Conservation (phyloP, 2,329 filamentous ascomycete species). For the Aspergillus pseudonomiae region DNA sequence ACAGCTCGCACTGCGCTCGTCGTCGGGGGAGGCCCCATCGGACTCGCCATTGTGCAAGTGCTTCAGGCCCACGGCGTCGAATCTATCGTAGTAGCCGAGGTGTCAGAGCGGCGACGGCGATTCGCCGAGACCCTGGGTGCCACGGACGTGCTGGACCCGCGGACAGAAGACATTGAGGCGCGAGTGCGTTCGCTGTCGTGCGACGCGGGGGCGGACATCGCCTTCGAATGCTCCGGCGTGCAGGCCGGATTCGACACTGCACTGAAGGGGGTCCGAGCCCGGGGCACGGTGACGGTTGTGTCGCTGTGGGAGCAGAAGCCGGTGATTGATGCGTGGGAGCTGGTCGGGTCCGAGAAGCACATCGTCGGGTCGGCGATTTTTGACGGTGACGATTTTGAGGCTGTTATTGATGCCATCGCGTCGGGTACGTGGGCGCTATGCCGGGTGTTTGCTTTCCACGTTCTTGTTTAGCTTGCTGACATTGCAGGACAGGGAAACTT, state of each 20-base stretch:
- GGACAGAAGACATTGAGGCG: constrained; percentile 49
- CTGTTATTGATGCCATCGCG: constrained; percentile 56
- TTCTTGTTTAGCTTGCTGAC: neutral
- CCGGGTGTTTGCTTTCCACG: neutral
- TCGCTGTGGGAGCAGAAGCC: constrained; percentile 64
- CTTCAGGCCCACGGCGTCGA: constrained; percentile 56
- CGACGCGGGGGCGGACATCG: constrained; percentile 55
- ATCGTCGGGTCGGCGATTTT: constrained; percentile 54
- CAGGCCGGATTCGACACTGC: constrained; percentile 51
- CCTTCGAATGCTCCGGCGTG: constrained; percentile 67
- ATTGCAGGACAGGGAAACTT: constrained; percentile 46
- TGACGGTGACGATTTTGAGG: constrained; percentile 58
- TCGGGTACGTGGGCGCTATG: constrained; percentile 30
- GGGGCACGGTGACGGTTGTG: constrained; percentile 63
- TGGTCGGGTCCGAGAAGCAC: constrained; percentile 57
- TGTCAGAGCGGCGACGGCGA: constrained; percentile 54
- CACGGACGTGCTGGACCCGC: constrained; percentile 56
- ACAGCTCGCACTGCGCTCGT: constrained; percentile 55
- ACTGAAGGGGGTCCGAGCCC: constrained; percentile 53
- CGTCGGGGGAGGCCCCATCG: constrained; percentile 65
- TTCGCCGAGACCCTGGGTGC: constrained; percentile 60
- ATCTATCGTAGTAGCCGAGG: constrained; percentile 61
- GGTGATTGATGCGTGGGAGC: constrained; percentile 56
- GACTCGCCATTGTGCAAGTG: constrained; percentile 61
- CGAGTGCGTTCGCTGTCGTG: constrained; percentile 52